A percentile compares a stretch with the other conserved stretches of the same genome.
Evolutionary conservation across 2,329 filamentous ascomycete genomes (phyloP).

Genomic region (Coccinonectria pachysandricola): DNA sequence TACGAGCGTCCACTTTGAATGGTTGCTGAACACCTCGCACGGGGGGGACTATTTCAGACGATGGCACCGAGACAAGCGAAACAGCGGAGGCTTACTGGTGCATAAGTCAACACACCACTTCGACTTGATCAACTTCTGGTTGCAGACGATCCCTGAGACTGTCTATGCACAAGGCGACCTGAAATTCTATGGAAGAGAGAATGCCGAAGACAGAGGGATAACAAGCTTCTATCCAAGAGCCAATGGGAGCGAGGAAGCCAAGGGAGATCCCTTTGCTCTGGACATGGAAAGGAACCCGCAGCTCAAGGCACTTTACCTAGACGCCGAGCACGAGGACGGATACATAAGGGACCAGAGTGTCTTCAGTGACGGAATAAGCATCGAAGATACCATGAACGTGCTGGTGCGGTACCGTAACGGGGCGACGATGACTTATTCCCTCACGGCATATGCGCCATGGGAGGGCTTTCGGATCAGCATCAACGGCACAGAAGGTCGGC

Average conservation of each 20-base stretch:
- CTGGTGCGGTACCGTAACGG: conserved; percentile 47
- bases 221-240: conserved; percentile 40
- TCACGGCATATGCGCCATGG: conserved; percentile 53
- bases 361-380: conserved; percentile 52
- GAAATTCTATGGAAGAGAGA: conserved; percentile 51
- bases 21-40: conserved; percentile 52
- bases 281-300: conserved; percentile 41
- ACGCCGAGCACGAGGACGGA: conserved; percentile 52
- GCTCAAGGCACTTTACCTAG: conserved; percentile 48
- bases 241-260: conserved; percentile 39
- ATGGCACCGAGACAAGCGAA: conserved; percentile 52
- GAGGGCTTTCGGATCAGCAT: conserved; percentile 49
- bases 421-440: conserved; percentile 47
- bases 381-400: conserved; percentile 54
- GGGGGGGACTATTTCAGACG: conserved; percentile 54
- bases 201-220: conserved; percentile 45
- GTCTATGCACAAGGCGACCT: conserved; percentile 50
- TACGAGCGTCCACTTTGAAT: conserved; percentile 51
- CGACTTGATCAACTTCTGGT: conserved; percentile 54
- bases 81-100: conserved; percentile 48
- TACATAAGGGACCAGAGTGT: conserved; percentile 54
- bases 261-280: conserved; percentile 47
- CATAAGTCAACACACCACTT: conserved; percentile 57
- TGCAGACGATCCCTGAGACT: conserved; percentile 41
- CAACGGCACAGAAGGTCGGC: conserved; percentile 46